Base-by-base conservation (phyloP, 2,329 filamentous ascomycete species). In the Truncatella angustata region DNA sequence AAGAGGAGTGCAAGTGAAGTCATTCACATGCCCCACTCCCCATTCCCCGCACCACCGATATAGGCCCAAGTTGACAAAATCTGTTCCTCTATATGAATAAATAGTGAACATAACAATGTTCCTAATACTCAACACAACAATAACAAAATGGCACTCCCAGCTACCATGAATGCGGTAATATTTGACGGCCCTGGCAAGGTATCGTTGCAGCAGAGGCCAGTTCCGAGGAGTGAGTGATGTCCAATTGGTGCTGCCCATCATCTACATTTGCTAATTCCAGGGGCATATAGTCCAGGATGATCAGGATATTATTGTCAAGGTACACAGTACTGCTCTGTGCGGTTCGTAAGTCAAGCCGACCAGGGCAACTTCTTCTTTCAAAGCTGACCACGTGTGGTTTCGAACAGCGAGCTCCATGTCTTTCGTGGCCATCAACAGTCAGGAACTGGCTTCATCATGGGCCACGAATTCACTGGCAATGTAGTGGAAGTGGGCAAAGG, bases 381-480 rank as follows among this genome's bases (percentile, higher is more conserved):
- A 32, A 10, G 16, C 43, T 35, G 20, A 46, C 28, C n/a, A n/a
- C 44, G 12, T 40, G 26, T 28, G n/a, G n/a, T 24, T 47, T 57
- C 45, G 23, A 12, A 40, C n/a, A 92, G 88, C 64, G 91, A 96
- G 66, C 77, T 96, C 34, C 92, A 96, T 70, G 85, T 90, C 50
- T 96, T 86, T 72, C 87, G 91, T 42, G 92, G 92, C 32, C 86
- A 91, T 62, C 85, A 96, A 65, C 79, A 84, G 21, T 87, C 85
- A 5, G 76, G 70, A 1, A 82, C 87, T 0, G 81, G 78, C 23
- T 83, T 82, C 60, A 79, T 84, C 51, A 85, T 85, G 87, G 89
- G 91, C 53, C 92, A 96, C 67, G 92, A 96, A 65, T 95, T 96
- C 65, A 90, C 89, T 2, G 92, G 92, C 4, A 80, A 77, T 21